These are phyloP conservation scores for Rhododendron simsii DNA, from an alignment of 148 eudicot species.

Conservation along the genomic window DNA sequence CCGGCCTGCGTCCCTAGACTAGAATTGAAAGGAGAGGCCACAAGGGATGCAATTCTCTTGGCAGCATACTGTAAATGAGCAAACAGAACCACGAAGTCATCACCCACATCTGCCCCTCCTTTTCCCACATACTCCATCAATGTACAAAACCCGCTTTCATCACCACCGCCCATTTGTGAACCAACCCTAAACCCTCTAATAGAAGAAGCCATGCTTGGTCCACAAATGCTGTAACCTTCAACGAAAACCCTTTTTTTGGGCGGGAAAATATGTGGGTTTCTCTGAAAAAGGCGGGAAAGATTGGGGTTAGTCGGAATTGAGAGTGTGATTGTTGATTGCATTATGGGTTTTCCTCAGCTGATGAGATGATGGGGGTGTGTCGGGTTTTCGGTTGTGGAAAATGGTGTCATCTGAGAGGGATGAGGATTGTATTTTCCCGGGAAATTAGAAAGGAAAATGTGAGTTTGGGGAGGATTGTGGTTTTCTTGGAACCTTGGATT, in stretches of 20 bases:
- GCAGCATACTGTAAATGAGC: conserved; percentile 78
- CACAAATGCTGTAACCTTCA: not conserved
- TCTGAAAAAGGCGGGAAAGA: conserved; percentile 2
- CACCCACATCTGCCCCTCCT: conserved; percentile 62
- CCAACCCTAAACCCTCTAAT: conserved; percentile 32
- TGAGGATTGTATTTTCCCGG: not conserved
- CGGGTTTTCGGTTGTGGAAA: not conserved
- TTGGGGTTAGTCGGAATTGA: conserved; percentile 18
- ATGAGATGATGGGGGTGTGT: conserved; percentile 1
- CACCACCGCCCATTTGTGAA: conserved; percentile 27
- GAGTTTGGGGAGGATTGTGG: not conserved
- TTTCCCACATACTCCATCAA: conserved; percentile 69
- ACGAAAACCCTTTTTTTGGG: conserved; percentile 14
- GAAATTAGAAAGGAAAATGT: not conserved
- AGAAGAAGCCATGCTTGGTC: conserved; percentile 40
- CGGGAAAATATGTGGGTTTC: conserved; percentile 19
- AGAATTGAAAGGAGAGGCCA: conserved; percentile 81
- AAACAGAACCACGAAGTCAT: conserved; percentile 70
- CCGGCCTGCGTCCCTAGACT: conserved; percentile 33
- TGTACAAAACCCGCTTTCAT: conserved; percentile 36
- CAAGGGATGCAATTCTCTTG: conserved; percentile 80
- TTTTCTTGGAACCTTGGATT: not conserved
- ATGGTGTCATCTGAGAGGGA: conserved; percentile 1
- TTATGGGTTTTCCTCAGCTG: not conserved
- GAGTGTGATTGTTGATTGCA: conserved; percentile 37